Evolutionary conservation across 2,329 filamentous ascomycete genomes (phyloP).

Genomic region (Fusarium lyarnte): DNA sequence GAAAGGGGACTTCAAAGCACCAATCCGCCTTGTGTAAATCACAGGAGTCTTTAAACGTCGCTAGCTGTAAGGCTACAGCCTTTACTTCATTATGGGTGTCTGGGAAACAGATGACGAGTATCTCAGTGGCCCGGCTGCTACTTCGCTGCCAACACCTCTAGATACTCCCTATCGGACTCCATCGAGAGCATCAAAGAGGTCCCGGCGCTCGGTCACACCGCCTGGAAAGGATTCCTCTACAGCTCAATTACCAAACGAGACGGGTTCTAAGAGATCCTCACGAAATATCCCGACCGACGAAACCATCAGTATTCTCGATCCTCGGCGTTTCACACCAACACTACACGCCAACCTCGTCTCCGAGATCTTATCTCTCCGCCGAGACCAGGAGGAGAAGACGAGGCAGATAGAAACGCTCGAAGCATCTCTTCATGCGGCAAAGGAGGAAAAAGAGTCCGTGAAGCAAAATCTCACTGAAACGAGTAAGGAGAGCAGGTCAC

Average conservation of each 20-base stretch:
- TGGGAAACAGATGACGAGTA: constrained; percentile 74
- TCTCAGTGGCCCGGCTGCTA: constrained; percentile 60
- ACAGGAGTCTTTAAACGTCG: background rate
- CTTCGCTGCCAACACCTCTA: constrained; percentile 73
- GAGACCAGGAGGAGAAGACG: constrained; percentile 91
- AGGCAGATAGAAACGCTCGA: constrained; percentile 89
- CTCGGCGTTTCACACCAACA: constrained; percentile 92
- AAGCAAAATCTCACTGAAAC: constrained; percentile 69
- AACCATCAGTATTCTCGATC: constrained; percentile 79
- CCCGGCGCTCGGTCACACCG: constrained; percentile 74
- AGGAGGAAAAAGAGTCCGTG: constrained; percentile 78
- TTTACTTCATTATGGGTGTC: constrained; percentile 57
- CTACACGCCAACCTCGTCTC: constrained; percentile 94
- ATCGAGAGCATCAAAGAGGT: constrained; percentile 70
- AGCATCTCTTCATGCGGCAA: constrained; percentile 73
- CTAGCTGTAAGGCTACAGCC: background rate
- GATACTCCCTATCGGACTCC: constrained; percentile 78
- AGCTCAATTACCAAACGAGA: constrained; percentile 56
- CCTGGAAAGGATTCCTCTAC: constrained; percentile 68
- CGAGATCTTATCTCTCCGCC: constrained; percentile 86
- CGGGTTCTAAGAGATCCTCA: constrained; percentile 61
- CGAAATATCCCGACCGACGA: constrained; percentile 73
- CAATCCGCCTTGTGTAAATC: background rate
- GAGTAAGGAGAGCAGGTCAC: constrained; percentile 78
- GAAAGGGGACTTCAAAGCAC: background rate